These are phyloP conservation scores for Antitrichia curtipendula DNA, from an alignment of 225 moss, liverwort and hornwort species.

Conservation along the genomic window DNA sequence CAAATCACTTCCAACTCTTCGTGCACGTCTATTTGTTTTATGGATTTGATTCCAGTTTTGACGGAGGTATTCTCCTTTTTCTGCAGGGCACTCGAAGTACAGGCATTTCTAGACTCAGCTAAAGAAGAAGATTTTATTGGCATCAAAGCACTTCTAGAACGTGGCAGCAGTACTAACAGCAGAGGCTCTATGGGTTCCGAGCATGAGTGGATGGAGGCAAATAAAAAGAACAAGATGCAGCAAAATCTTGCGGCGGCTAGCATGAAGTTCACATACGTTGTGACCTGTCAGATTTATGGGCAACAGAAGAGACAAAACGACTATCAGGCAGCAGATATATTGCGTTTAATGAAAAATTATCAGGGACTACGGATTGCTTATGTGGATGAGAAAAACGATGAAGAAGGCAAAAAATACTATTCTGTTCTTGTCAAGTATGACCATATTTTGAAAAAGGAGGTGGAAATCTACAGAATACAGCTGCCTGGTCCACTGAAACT, in stretches of 20 bases:
- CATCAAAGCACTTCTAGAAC: slow-evolving; percentile 42
- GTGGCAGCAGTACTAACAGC: slow-evolving; percentile 35
- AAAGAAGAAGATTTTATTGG: slow-evolving; percentile 35
- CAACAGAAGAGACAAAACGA: slow-evolving; percentile 39
- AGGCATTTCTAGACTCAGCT: slow-evolving; percentile 69
- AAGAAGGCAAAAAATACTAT: slow-evolving; percentile 8
- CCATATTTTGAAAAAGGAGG: slow-evolving; percentile 29
- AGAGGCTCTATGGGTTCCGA: slow-evolving; percentile 23
- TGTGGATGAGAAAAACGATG: slow-evolving; percentile 41
- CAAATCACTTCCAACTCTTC: not conserved
- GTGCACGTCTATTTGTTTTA: not conserved
- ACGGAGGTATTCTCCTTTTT: not conserved
- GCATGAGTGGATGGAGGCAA: slow-evolving; percentile 4
- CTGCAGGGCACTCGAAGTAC: slow-evolving; percentile 72
- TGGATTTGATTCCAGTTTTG: not conserved
- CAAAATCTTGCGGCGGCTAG: slow-evolving; percentile 49
- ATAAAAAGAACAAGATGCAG: slow-evolving; percentile 4
- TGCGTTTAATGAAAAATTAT: slow-evolving; percentile 57
- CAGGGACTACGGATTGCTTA: slow-evolving; percentile 62
- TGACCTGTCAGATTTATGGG: slow-evolving; percentile 93
- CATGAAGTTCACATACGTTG: slow-evolving; percentile 92
- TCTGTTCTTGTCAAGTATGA: slow-evolving; percentile 90
- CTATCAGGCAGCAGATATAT: slow-evolving; percentile 57
- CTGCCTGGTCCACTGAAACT: slow-evolving; percentile 79
- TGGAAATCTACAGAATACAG: slow-evolving; percentile 84